phyloP scores from a whole-genome alignment of 345 rosid species.

The sweet orange (Citrus sinensis) region DVS_A1.0 CM039164.1:28407501-28408000 shows the following conservation, averaged over 20 bases:
- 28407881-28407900: constrained; percentile 35
- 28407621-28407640: constrained; percentile 40
- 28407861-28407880: constrained; percentile 30
- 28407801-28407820: constrained; percentile 38
- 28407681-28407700: constrained; percentile 24
- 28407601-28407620: constrained; percentile 50
- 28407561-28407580: constrained; percentile 22
- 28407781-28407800: constrained; percentile 42
- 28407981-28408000: constrained; percentile 60
- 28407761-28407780: constrained; percentile 23
- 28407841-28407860: constrained; percentile 24
- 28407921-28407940: constrained; percentile 32
- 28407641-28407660: constrained; percentile 32
- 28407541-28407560: constrained; percentile 25
- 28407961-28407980: constrained; percentile 45
- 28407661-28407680: constrained; percentile 24
- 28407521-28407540: constrained; percentile 21
- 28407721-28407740: constrained; percentile 37
- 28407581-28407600: constrained; percentile 40
- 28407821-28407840: constrained; percentile 19
- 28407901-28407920: constrained; percentile 36
- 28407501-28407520: constrained; percentile 28
- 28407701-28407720: constrained; percentile 31
- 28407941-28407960: constrained; percentile 29
- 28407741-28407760: constrained; percentile 21